Evolutionary conservation across 192 early-diverging fungal genomes (phyloP).

Genomic region (Coemansia guatemalensis): DNA sequence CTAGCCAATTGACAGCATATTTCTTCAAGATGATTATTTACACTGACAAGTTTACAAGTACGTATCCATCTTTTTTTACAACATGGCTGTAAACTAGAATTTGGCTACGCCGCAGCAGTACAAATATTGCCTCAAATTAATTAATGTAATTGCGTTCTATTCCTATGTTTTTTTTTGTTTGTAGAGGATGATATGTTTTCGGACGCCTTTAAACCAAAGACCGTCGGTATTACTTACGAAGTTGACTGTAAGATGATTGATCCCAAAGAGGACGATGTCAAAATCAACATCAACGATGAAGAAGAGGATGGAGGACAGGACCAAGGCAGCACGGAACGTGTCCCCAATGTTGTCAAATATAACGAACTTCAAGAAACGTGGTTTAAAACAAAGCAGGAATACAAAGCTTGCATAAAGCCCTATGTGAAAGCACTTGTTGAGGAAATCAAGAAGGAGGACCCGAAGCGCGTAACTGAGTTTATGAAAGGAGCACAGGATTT

Average conservation of each 20-base stretch:
- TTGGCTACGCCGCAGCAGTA: too few species aligned
- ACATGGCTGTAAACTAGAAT: too few species aligned
- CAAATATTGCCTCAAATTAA: neutral
- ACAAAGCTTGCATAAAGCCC: slow-evolving; percentile 87
- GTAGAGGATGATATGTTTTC: slow-evolving; percentile 87
- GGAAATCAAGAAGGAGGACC: slow-evolving; percentile 58
- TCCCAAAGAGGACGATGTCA: slow-evolving; percentile 66
- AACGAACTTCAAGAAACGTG: slow-evolving; percentile 67
- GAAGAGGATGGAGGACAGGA: slow-evolving; percentile 68
- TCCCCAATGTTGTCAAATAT: slow-evolving; percentile 86
- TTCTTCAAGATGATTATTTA: slow-evolving; percentile 65
- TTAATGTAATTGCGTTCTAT: neutral
- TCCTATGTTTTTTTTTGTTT: neutral
- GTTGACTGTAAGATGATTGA: slow-evolving; percentile 76
- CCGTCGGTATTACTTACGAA: slow-evolving; percentile 66
- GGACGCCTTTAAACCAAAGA: slow-evolving; percentile 76
- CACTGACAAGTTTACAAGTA: slow-evolving; percentile 66
- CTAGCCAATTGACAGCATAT: slow-evolving; percentile 9
- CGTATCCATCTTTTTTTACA: slow-evolving; percentile 7
- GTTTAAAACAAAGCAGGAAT: slow-evolving; percentile 87
- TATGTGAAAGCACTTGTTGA: slow-evolving; percentile 85
- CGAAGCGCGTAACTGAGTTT: slow-evolving; percentile 63
- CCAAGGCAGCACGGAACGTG: slow-evolving; percentile 61
- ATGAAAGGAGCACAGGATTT: slow-evolving; percentile 60
- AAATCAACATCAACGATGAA: slow-evolving; percentile 90